Base-by-base conservation (phyloP, 805 yeast species). In the Komagataella pastoris region DNA sequence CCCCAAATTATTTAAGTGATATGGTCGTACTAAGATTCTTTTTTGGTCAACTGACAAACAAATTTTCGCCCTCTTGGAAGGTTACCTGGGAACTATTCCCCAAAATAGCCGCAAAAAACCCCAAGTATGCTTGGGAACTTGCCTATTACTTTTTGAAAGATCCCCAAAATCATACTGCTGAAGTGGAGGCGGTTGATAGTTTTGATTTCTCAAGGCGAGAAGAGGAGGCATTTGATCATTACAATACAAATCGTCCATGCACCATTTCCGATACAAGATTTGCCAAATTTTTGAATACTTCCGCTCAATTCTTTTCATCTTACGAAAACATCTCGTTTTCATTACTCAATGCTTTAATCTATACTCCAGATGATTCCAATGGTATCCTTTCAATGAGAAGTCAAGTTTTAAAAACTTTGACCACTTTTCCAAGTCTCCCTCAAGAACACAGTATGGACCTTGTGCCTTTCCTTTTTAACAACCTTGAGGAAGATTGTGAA, bases 41-140 rank as follows among this genome's bases (percentile, higher is more conserved):
- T 44, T 75, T 85, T 57, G 98, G 98, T 40, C 73, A 85, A 54
- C 66, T 90, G 47, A 72, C 88, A 3, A 81, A 81, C 40, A 77
- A 79, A 53, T 88, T 91, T 58, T 85, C 88, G 52, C 98, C 98
- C 0, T 74, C 85, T 12, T 89, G 96, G 96, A 75, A 78, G 17
- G 88, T 85, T 4, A 85, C 85, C 1, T 67, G 73, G 51, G 91
- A 83, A 54, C 74, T 76, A 3, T 60, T 87, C 3, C 77, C 81
- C 1, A 59, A 64, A 3, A 64, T 83, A 7, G 65, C 71, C 12
- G 67, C 62, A 17, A 72, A 71, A 55, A 61, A 68, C 50, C 70
- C 73, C 17, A 65, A 64, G 0, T 49, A 69, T 10, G 68, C 85
- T 0, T 88, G 96, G 95, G 61, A 70, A 0, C 59, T 77, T 17